Base-by-base conservation (phyloP, 106 monocot species). In the Amphibolis antarctica region DNA sequence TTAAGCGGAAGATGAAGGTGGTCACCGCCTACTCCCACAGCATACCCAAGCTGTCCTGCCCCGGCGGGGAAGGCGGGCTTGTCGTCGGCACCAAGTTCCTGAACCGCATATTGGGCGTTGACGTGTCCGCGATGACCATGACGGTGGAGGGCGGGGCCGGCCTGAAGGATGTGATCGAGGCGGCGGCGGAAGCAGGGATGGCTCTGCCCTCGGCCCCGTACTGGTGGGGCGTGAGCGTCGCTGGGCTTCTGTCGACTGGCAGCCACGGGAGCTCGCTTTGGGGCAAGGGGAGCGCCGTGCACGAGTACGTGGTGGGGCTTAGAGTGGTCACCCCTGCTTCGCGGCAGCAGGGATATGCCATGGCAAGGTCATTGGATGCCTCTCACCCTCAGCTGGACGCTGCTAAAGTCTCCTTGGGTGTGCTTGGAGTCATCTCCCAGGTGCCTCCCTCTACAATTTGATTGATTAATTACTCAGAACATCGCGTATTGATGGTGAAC, bases 1-100 rank as follows among this genome's bases (percentile, higher is more conserved):
- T 13, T 12, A 50, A 62, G 48, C 51, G 50, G n/a, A 58, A 70
- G 49, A 70, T 70, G 51, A 70, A 53, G 30, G 70, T 62, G 46
- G 70, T 43, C 13, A 70, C 70, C 9, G 17, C 28, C 6, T 53
- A 70, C 70, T 61, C 61, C n/a, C 60, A 70, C 51, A 70, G 70
- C 70, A 61, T 70, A 15, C 70, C 60, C 48, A 70, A 70, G 62
- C 70, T 70, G 13, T 19, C 42, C 30, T 70, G 70, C 29, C 60
- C 60, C 18, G 70, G 24, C 19, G 62, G 50, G 12, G 49, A 30
- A 49, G 44, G 44, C 15, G 69, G 69, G 0, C 46, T 69, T 15
- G 27, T 69, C 44, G 57, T 69, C 0, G 59, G 69, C 69, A 69
- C 69, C 17, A 28, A 27, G 7, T 28, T 15, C 44, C 57, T 69